A percentile compares a stretch with the other conserved stretches of the same genome.
phyloP scores from a whole-genome alignment of 140 eudicot species.

The Anethum foeniculum region DNA sequence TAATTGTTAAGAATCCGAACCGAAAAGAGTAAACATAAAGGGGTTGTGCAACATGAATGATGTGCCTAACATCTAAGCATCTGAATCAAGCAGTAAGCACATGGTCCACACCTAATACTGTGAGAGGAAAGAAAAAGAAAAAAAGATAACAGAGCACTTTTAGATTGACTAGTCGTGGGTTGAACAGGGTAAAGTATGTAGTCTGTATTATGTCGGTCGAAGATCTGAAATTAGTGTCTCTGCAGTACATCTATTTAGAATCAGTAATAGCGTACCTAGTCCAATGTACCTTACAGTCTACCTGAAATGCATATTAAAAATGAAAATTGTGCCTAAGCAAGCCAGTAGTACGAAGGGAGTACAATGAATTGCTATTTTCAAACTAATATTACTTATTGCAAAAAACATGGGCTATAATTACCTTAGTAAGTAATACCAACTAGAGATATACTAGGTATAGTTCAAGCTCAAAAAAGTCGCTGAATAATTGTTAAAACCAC shows the following conservation, averaged over 20 bases:
- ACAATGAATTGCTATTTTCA: background rate
- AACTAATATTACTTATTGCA: background rate
- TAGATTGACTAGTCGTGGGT: background rate
- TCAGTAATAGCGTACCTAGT: background rate
- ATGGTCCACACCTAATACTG: background rate
- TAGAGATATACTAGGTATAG: conserved; percentile 61
- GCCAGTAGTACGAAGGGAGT: background rate
- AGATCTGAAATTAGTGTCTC: background rate
- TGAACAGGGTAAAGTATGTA: background rate
- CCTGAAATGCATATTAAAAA: background rate
- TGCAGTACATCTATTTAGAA: background rate
- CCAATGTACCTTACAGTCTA: background rate
- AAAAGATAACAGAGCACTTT: background rate
- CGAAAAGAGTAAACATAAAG: background rate
- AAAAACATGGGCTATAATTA: background rate
- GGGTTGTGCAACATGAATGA: background rate
- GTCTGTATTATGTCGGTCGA: background rate
- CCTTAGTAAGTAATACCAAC: conserved; percentile 39
- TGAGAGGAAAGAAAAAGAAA: background rate
- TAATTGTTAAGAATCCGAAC: background rate
- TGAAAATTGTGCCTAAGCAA: background rate
- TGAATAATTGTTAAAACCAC: background rate
- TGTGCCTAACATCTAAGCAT: background rate
- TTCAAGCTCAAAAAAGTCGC: conserved; percentile 28
- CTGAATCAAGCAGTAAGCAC: background rate